A percentile compares a stretch with the other conserved stretches of the same genome.
These are phyloP conservation scores for Chaetomiaceae sp. DNA, from an alignment of 2,329 filamentous ascomycete genomes.

Conservation along the genomic window DNA sequence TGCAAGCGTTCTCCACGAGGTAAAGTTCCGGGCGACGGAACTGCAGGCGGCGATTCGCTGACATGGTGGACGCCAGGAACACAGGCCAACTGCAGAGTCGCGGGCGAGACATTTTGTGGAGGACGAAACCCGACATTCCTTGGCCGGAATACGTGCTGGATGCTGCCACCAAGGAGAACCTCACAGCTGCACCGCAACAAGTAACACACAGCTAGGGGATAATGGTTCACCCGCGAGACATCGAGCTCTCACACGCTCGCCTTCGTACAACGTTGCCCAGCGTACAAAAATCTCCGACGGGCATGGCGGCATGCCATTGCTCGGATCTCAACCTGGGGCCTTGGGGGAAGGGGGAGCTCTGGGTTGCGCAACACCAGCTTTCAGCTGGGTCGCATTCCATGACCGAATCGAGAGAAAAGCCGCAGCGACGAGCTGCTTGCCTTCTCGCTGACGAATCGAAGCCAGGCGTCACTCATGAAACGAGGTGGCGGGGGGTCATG, in stretches of 20 bases:
- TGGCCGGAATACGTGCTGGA: not conserved
- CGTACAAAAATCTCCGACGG: conserved; percentile 4
- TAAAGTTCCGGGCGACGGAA: not conserved
- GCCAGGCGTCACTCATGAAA: not conserved
- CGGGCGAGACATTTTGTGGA: not conserved
- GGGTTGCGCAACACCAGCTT: too few species aligned
- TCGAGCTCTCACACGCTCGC: not conserved
- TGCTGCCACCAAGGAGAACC: too few species aligned
- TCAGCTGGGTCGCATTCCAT: too few species aligned
- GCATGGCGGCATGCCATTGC: not conserved
- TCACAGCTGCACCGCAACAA: not conserved
- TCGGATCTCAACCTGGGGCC: not conserved
- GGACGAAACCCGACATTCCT: not conserved
- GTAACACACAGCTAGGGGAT: not conserved
- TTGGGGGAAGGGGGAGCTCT: too few species aligned
- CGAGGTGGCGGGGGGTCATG: not conserved
- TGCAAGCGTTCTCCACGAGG: conserved; percentile 1
- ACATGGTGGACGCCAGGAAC: too few species aligned
- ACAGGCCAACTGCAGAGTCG: not conserved
- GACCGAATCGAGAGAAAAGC: too few species aligned
- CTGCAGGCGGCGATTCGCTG: not conserved
- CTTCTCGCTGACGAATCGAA: too few species aligned
- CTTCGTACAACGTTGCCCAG: not conserved
- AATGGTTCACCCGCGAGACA: not conserved
- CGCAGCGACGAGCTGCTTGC: too few species aligned